A percentile compares a stretch with the other conserved stretches of the same genome.
Evolutionary conservation across 345 rosid genomes (phyloP).

Genomic region (Heritiera littoralis): DNA sequence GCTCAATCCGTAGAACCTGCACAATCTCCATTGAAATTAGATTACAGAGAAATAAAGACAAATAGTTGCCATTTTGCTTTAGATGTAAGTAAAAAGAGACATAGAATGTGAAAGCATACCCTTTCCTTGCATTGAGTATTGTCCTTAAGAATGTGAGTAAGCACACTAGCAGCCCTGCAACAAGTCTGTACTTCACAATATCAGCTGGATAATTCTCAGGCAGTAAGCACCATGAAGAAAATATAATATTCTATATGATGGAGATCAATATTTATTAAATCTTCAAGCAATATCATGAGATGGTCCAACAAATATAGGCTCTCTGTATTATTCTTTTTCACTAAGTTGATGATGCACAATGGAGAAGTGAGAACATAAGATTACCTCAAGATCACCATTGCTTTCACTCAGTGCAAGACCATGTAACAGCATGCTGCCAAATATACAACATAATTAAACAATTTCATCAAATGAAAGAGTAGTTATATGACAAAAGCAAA

Average conservation of each 20-base stretch:
- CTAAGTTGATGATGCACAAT: neutral
- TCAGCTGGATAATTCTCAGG: conserved; percentile 29
- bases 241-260: conserved; percentile 13
- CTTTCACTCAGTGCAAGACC: conserved; percentile 87
- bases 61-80: neutral
- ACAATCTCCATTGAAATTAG: conserved; percentile 21
- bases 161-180: conserved; percentile 95
- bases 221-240: conserved; percentile 17
- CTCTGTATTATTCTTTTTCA: neutral
- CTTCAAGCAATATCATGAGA: conserved; percentile 6
- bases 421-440: conserved; percentile 79
- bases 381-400: conserved; percentile 95
- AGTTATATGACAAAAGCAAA: neutral
- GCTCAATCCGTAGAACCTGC: conserved; percentile 79
- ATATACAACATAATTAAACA: conserved; percentile 17
- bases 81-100: neutral
- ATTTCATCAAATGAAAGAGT: neutral
- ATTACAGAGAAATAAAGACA: neutral
- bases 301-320: neutral
- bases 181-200: conserved; percentile 62
- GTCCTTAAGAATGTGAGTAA: conserved; percentile 81
- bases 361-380: conserved; percentile 1
- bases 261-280: conserved; percentile 13
- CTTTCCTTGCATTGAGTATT: conserved; percentile 82
- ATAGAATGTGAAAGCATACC: conserved; percentile 47